These are phyloP conservation scores for Rhynchosporium graminicola DNA, from an alignment of 2,329 filamentous ascomycete genomes.

Conservation along the genomic window DNA sequence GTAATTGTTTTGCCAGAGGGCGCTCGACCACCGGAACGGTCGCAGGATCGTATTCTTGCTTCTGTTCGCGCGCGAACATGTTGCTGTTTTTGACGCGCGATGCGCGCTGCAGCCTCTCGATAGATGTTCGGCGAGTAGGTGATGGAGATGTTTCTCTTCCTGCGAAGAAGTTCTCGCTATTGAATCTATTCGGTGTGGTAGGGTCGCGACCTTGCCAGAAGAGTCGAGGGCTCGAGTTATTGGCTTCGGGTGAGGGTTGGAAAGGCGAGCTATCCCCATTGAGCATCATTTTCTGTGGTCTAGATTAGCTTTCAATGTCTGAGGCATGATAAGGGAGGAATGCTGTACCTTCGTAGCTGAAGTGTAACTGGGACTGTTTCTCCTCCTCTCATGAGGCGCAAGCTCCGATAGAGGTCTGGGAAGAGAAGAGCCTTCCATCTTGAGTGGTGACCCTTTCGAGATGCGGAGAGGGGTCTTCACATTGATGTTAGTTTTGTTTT, in stretches of 20 bases:
- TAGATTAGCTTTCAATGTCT: conserved; percentile 36
- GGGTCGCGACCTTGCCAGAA: conserved; percentile 84
- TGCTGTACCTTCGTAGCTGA: conserved; percentile 67
- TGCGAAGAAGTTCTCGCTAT: conserved; percentile 67
- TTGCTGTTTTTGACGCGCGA: conserved; percentile 98
- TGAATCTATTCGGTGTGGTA: conserved; percentile 64
- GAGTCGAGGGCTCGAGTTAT: conserved; percentile 70
- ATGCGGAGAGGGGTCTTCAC: conserved; percentile 79
- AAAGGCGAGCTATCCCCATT: conserved; percentile 79
- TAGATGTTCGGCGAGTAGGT: conserved; percentile 80
- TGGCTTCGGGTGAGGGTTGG: conserved; percentile 74
- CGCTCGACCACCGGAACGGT: conserved; percentile 77
- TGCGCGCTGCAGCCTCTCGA: conserved; percentile 92
- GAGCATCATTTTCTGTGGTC: conserved; percentile 62
- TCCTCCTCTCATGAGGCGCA: conserved; percentile 78
- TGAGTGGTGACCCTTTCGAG: conserved; percentile 70
- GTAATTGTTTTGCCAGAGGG: conserved; percentile 72
- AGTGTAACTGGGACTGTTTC: conserved; percentile 92
- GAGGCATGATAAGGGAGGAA: conserved; percentile 27
- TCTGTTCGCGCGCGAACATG: conserved; percentile 91
- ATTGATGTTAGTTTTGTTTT: not conserved
- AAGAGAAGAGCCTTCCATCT: conserved; percentile 56
- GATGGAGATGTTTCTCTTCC: conserved; percentile 60
- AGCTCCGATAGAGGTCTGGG: conserved; percentile 86
- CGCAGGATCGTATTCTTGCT: conserved; percentile 87